These are phyloP conservation scores for Baudoinia panamericana DNA, from an alignment of 495 filamentous ascomycete genomes.

Conservation along the genomic window DNA sequence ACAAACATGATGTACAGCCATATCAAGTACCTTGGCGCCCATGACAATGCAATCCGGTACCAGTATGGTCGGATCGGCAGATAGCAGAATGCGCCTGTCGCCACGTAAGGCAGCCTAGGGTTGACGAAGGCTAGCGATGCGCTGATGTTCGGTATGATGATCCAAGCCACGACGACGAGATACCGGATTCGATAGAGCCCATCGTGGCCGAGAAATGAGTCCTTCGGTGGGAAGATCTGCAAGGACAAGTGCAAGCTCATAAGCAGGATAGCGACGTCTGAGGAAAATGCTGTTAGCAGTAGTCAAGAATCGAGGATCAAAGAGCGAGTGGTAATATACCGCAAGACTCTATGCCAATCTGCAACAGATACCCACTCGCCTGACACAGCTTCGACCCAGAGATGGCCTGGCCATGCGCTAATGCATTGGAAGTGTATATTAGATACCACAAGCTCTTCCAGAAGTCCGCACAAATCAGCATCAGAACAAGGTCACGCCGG, in stretches of 20 bases:
- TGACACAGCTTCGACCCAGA: constrained; percentile 50
- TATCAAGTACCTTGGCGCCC: constrained; percentile 61
- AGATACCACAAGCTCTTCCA: constrained; percentile 54
- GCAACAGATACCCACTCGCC: constrained; percentile 50
- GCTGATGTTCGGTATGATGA: constrained; percentile 43
- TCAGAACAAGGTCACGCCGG: constrained; percentile 33
- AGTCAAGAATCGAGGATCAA: too few relatives aligned
- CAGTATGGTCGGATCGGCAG: constrained; percentile 47
- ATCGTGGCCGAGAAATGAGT: constrained; percentile 31
- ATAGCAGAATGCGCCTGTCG: constrained; percentile 52
- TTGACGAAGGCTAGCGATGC: constrained; percentile 53
- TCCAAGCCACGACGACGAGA: constrained; percentile 40
- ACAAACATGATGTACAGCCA: constrained; percentile 46
- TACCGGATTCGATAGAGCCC: constrained; percentile 55
- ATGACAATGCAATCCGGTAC: constrained; percentile 52
- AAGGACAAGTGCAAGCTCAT: constrained; percentile 59
- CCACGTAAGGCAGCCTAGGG: constrained; percentile 38
- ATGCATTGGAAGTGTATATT: constrained; percentile 44
- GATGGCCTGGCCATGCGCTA: constrained; percentile 32
- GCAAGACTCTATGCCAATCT: constrained; percentile 51
- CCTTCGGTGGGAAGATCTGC: constrained; percentile 47
- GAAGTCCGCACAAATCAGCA: constrained; percentile 48
- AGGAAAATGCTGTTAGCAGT: constrained; percentile 9
- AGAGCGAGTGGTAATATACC: constrained; percentile 35
- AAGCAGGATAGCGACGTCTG: constrained; percentile 54